phyloP scores from a whole-genome alignment of 2,329 filamentous ascomycete genomes.

The Amesomyces nigricolor region DNA sequence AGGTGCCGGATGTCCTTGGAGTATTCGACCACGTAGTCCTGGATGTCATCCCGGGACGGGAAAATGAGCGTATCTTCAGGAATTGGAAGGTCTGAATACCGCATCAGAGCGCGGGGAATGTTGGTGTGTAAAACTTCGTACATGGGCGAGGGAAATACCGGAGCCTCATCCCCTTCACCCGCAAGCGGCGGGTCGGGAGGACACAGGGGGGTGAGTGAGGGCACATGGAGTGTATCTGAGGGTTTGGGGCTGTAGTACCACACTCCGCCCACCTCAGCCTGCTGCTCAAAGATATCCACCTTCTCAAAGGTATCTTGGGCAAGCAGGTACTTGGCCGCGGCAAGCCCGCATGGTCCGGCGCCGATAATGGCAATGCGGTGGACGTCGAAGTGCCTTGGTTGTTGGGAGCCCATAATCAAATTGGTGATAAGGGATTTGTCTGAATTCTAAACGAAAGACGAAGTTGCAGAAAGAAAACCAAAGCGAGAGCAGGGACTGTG shows the following conservation, averaged over 20 bases:
- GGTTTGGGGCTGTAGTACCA: constrained; percentile 69
- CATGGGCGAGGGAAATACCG: constrained; percentile 73
- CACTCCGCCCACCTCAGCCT: constrained; percentile 68
- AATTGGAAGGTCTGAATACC: constrained; percentile 66
- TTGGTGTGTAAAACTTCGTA: constrained; percentile 83
- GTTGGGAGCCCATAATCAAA: constrained; percentile 26
- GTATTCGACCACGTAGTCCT: constrained; percentile 69
- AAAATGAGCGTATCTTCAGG: constrained; percentile 62
- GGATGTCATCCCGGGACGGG: constrained; percentile 64
- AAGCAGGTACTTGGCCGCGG: constrained; percentile 72
- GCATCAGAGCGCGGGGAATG: constrained; percentile 76
- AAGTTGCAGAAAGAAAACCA: too few species aligned
- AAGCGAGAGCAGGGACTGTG: background rate
- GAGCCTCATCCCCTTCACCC: constrained; percentile 34
- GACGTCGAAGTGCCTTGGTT: constrained; percentile 40
- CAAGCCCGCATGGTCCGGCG: constrained; percentile 73
- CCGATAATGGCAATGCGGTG: constrained; percentile 71
- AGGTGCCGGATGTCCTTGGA: constrained; percentile 60
- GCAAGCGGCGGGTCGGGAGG: constrained; percentile 59
- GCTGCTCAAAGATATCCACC: constrained; percentile 79
- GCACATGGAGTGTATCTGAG: constrained; percentile 49
- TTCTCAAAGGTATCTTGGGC: constrained; percentile 62
- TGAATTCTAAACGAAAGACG: too few species aligned
- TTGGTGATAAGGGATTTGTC: too few species aligned
- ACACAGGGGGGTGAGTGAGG: constrained; percentile 61